Evolutionary conservation across 768 basidiomycete genomes (phyloP).

Genomic region (Tephrocybe rancida): DNA sequence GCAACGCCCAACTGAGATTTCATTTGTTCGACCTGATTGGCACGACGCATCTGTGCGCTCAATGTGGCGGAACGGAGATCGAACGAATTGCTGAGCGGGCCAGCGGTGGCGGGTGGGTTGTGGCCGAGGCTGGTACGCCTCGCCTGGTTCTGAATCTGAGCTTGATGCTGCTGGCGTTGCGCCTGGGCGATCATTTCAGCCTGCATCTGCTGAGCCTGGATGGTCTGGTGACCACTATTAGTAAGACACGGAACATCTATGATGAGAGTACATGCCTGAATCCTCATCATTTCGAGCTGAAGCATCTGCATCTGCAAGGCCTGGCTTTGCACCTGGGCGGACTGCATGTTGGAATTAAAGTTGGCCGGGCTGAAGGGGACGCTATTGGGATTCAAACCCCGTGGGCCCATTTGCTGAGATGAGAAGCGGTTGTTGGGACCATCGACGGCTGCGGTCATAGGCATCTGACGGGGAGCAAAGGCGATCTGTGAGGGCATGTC

Average conservation of each 20-base stretch:
- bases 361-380: constrained; percentile 55
- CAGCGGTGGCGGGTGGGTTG: constrained; percentile 73
- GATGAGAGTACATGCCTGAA: constrained; percentile 59
- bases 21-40: constrained; percentile 68
- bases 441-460: constrained; percentile 76
- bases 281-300: constrained; percentile 79
- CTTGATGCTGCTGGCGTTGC: constrained; percentile 53
- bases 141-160: constrained; percentile 40
- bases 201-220: constrained; percentile 79
- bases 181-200: constrained; percentile 67
- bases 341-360: constrained; percentile 48
- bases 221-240: constrained; percentile 40
- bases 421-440: constrained; percentile 66
- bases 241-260: constrained; percentile 4
- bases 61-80: constrained; percentile 61
- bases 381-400: constrained; percentile 56
- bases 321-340: constrained; percentile 53
- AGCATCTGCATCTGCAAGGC: constrained; percentile 84
- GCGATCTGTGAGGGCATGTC: constrained; percentile 57
- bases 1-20: constrained; percentile 58
- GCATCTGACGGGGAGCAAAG: constrained; percentile 50
- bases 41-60: constrained; percentile 65
- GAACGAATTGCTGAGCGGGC: constrained; percentile 63
- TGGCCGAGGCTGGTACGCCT: constrained; percentile 51
- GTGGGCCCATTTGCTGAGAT: constrained; percentile 53